A percentile compares a stretch with the other conserved stretches of the same genome.
Evolutionary conservation across 2,329 filamentous ascomycete species (phyloP).

Genomic region (Raffaelea deltoideospora): DNA sequence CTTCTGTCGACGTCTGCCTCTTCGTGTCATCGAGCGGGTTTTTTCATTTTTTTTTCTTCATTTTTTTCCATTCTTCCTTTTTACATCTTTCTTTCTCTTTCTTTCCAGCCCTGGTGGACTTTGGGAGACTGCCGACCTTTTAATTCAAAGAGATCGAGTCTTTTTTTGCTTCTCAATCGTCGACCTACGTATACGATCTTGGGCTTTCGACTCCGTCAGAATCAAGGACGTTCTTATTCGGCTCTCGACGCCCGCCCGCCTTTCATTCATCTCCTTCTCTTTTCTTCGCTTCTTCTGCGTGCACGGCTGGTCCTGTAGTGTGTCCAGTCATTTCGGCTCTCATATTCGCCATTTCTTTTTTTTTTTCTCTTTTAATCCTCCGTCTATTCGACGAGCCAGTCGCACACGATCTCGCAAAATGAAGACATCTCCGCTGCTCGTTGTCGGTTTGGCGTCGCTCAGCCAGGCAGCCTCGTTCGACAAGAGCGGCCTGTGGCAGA

Average conservation of each 20-base stretch:
- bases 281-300: neutral
- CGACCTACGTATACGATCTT: too few relatives aligned
- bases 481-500: conserved; percentile 9
- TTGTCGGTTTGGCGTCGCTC: conserved; percentile 13
- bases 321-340: neutral
- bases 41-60: too few relatives aligned
- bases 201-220: too few relatives aligned
- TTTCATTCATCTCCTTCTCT: too few relatives aligned
- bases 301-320: neutral
- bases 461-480: conserved; percentile 14
- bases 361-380: neutral
- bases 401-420: too few relatives aligned
- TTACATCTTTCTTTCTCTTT: neutral
- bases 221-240: too few relatives aligned
- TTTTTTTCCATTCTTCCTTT: too few relatives aligned
- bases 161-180: neutral
- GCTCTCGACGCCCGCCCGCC: neutral
- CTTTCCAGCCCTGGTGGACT: neutral
- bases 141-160: too few relatives aligned
- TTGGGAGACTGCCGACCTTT: neutral
- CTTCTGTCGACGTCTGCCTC: too few relatives aligned
- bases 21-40: too few relatives aligned
- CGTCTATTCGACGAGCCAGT: too few relatives aligned
- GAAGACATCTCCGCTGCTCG: conserved; percentile 12
- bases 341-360: neutral